Percentiles rank a stretch among this genome's conserved stretches.
phyloP scores from a whole-genome alignment of 2,329 filamentous ascomycete genomes.

The Neofusicoccum kwambonambiense region DNA sequence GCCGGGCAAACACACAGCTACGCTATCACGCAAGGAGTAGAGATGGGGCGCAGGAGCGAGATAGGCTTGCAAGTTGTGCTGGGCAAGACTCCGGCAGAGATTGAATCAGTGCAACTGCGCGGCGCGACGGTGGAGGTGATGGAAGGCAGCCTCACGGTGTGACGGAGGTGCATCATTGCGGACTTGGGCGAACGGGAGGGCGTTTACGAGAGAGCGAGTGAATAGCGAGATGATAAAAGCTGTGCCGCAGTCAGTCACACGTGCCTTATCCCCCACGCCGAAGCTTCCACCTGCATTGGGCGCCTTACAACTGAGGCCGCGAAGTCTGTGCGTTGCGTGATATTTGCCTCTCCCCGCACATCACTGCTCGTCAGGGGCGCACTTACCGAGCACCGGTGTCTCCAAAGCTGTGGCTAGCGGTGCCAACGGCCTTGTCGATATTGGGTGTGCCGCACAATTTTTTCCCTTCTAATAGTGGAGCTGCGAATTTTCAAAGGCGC shows the following conservation, averaged over 20 bases:
- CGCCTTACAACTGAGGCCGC: not conserved
- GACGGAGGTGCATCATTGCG: conserved; percentile 9
- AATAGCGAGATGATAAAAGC: not conserved
- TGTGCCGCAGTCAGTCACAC: conserved; percentile 1
- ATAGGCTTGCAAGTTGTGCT: conserved; percentile 48
- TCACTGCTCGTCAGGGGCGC: conserved; percentile 13
- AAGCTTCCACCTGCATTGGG: too few species aligned
- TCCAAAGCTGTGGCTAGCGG: conserved; percentile 5
- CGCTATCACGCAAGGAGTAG: conserved; percentile 50
- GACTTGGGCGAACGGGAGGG: not conserved
- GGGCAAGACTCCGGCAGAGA: conserved; percentile 30
- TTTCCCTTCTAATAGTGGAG: not conserved
- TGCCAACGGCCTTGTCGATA: conserved; percentile 4
- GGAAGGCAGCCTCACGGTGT: conserved; percentile 32
- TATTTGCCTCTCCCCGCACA: conserved; percentile 15
- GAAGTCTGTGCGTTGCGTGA: conserved; percentile 12
- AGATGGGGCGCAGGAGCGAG: conserved; percentile 52
- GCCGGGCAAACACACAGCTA: conserved; percentile 37
- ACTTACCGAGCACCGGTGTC: conserved; percentile 8
- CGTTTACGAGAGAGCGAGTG: not conserved
- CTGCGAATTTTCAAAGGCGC: not conserved
- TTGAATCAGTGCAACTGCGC: conserved; percentile 44
- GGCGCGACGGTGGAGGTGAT: conserved; percentile 46
- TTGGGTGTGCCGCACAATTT: not conserved
- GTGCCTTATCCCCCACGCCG: conserved; percentile 13